Evolutionary conservation across 306 rosid species (phyloP).

Genomic region (Lathyrus sativus): DNA sequence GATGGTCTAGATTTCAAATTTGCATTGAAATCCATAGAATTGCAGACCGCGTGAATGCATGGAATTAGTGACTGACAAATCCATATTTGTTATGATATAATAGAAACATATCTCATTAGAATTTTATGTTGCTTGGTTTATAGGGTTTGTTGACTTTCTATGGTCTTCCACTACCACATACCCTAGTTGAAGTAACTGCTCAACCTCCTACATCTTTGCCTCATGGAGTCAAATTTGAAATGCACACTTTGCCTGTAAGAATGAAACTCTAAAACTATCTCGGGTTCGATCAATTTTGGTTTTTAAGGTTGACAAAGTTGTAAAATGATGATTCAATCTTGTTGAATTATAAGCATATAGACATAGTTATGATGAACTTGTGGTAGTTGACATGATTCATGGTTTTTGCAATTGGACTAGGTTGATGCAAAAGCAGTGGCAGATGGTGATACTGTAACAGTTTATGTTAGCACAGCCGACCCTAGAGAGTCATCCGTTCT

Average conservation of each 20-base stretch:
- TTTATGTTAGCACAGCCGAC: conserved; percentile 75
- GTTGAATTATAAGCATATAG: background rate
- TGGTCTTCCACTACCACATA: conserved; percentile 65
- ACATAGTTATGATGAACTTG: background rate
- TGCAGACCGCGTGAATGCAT: background rate
- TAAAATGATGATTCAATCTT: background rate
- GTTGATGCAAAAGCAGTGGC: conserved; percentile 80
- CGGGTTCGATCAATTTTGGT: background rate
- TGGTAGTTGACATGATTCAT: conserved; percentile 23
- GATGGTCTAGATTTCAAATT: background rate
- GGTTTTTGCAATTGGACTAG: conserved; percentile 46
- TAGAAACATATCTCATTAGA: background rate
- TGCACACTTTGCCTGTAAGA: conserved; percentile 71
- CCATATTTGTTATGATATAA: background rate
- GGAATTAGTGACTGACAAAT: background rate
- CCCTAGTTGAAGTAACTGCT: conserved; percentile 42
- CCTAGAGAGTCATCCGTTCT: conserved; percentile 69
- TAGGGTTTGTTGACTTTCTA: conserved; percentile 75
- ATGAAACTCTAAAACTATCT: background rate
- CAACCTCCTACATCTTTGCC: conserved; percentile 60
- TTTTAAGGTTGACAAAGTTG: background rate
- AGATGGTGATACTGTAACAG: conserved; percentile 90
- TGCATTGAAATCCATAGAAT: background rate
- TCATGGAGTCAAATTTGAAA: conserved; percentile 62
- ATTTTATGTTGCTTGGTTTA: conserved; percentile 5